A percentile compares a stretch with the other conserved stretches of the same genome.
Conservation (phyloP, 2,329 filamentous ascomycete species). For the Cladosporium colombiae region DNA sequence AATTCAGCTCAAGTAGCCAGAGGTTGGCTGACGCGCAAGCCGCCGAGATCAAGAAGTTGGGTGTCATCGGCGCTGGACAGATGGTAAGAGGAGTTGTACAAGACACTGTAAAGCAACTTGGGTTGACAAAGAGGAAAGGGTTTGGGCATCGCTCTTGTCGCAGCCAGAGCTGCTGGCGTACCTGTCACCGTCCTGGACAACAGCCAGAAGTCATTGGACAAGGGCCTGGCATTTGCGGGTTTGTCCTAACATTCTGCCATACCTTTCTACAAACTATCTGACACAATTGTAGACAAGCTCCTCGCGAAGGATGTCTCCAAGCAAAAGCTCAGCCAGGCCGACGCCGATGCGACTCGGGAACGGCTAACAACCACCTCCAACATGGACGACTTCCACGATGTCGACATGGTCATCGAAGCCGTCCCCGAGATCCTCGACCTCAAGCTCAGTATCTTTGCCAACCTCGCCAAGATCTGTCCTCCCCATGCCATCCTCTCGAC, state of each 20-base stretch:
- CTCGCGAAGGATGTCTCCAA: constrained; percentile 91
- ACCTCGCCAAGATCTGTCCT: constrained; percentile 78
- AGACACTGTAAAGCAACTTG: background rate
- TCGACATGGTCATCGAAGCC: constrained; percentile 97
- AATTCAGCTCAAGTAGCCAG: constrained; percentile 66
- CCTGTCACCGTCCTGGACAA: constrained; percentile 84
- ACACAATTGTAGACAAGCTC: constrained; percentile 69
- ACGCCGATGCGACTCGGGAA: constrained; percentile 71
- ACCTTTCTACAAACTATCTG: background rate
- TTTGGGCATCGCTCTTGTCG: constrained; percentile 91
- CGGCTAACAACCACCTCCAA: constrained; percentile 70
- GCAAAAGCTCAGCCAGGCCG: constrained; percentile 76
- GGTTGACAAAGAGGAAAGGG: constrained; percentile 58
- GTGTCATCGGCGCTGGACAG: constrained; percentile 91
- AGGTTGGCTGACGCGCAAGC: constrained; percentile 54
- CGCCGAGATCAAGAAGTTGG: constrained; percentile 79
- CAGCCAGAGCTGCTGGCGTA: constrained; percentile 78
- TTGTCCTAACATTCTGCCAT: constrained; percentile 28
- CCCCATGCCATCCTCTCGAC: constrained; percentile 89
- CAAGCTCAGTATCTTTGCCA: constrained; percentile 83
- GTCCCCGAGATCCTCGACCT: constrained; percentile 80
- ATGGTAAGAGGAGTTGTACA: constrained; percentile 58
- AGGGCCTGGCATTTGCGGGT: constrained; percentile 88
- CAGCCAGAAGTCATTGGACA: constrained; percentile 81
- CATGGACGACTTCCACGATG: constrained; percentile 74